Conservation (phyloP, 768 basidiomycete genomes). For the Rhodosporidiobolus sp. region DNA sequence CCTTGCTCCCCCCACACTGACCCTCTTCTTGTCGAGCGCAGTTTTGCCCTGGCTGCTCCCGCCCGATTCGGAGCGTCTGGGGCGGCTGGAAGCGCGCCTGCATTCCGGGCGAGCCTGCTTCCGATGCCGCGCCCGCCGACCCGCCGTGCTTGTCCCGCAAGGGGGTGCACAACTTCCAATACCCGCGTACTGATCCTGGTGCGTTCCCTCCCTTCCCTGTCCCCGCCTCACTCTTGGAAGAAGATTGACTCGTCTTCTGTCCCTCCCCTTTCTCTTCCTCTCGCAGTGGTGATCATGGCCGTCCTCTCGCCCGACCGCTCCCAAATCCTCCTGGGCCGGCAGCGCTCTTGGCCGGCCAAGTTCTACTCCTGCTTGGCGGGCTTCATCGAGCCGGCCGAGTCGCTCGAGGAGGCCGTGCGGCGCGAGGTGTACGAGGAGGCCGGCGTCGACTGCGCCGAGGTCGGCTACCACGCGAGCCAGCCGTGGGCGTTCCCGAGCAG, state of each 20-base stretch:
- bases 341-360: constrained; percentile 47
- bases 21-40: not conserved
- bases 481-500: constrained; percentile 79
- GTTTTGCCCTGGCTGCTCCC: constrained; percentile 85
- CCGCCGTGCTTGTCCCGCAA: constrained; percentile 54
- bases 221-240: too few relatives aligned
- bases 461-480: constrained; percentile 78
- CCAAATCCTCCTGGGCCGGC: constrained; percentile 79
- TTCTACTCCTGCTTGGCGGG: constrained; percentile 90
- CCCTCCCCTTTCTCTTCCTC: constrained; percentile 75
- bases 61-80: constrained; percentile 78
- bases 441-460: constrained; percentile 78
- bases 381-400: constrained; percentile 90
- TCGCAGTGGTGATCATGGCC: constrained; percentile 87
- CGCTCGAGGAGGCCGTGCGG: constrained; percentile 86
- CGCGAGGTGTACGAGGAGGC: constrained; percentile 96
- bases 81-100: constrained; percentile 94
- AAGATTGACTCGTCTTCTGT: too few relatives aligned
- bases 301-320: constrained; percentile 75
- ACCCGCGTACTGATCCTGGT: constrained; percentile 69
- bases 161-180: constrained; percentile 75
- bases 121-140: not conserved
- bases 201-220: too few relatives aligned
- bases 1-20: not conserved
- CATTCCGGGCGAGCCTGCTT: constrained; percentile 50